phyloP scores from a whole-genome alignment of 495 filamentous ascomycete species.

The Extremus antarcticus region DNA sequence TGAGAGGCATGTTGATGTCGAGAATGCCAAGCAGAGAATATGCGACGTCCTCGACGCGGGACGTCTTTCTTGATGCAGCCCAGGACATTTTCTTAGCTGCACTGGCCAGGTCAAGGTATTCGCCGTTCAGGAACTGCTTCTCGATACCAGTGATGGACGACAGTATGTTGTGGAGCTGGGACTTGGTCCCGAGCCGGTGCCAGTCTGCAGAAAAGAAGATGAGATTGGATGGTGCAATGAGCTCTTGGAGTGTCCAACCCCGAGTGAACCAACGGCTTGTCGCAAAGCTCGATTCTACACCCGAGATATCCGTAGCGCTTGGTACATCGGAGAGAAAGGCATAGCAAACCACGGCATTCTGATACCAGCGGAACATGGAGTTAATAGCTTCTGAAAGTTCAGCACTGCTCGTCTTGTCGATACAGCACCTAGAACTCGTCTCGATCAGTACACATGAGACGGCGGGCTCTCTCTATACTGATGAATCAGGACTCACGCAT shows the following conservation, averaged over 20 bases:
- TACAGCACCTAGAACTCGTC: no score
- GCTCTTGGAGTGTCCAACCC: no score
- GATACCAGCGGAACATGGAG: no score
- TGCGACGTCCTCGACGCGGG: neutral
- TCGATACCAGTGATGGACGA: neutral
- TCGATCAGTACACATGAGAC: no score
- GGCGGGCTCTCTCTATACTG: no score
- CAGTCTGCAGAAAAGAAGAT: neutral
- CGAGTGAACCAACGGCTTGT: neutral
- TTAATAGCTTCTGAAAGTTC: neutral
- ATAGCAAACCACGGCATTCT: neutral
- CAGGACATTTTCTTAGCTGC: neutral
- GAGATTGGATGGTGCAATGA: neutral
- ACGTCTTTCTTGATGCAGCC: neutral
- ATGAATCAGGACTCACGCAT: no score
- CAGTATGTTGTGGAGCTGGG: neutral
- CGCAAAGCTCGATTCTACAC: neutral
- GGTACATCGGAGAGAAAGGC: neutral
- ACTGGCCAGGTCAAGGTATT: neutral
- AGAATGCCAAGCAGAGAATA: neutral
- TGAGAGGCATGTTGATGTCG: neutral
- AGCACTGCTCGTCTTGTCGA: neutral
- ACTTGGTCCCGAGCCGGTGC: neutral
- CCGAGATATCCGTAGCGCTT: neutral
- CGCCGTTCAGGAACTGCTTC: neutral